Base-by-base conservation (phyloP, 345 rosid genomes). In the Syzygium oleosum region DNA sequence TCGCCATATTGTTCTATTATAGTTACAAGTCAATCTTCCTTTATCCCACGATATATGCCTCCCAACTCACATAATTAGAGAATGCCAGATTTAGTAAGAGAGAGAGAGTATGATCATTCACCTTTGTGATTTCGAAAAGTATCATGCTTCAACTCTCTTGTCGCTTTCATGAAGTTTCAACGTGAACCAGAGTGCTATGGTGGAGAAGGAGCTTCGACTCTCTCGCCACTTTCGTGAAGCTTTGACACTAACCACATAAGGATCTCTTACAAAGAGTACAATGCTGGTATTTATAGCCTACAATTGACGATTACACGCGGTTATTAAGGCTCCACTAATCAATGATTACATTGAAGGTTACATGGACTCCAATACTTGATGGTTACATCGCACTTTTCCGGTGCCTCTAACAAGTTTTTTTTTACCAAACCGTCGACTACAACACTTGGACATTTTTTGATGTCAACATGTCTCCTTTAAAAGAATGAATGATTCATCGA, bases 1-100 rank as follows among this genome's bases (percentile, higher is more conserved):
- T 91, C 94, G 49, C 94, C 95, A 63, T 6, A 63, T 4, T 63
- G 2, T 63, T 63, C 38, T 63, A 14, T 19, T 29, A 63, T n/a
- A n/a, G 21, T 15, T 63, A 63, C 38, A 63, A n/a, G 77, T 63
- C 16, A 19, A 63, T 14, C 10, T 14, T 63, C 5, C 6, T n/a
- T 63, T n/a, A n/a, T n/a, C 9, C 77, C 77, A 43, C 46, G 46
- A 43, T 43, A 6, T 43, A 43, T 43, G 46, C 4, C 0, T 63
- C 21, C 77, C 77, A 29, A 63, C 77, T 29, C 77, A 63, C 77
- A 29, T 29, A 63, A n/a, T 63, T 0, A 29, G 0, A 29, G 17
- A n/a, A 63, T 29, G 16, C 31, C 5, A 59, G 16, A 59, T 59
- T 27, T 12, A 27, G 31, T 59, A 59, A 59, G 65, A 59, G 16